phyloP scores from a whole-genome alignment of 495 filamentous ascomycete genomes.

The Penicillium desertorum region DNA sequence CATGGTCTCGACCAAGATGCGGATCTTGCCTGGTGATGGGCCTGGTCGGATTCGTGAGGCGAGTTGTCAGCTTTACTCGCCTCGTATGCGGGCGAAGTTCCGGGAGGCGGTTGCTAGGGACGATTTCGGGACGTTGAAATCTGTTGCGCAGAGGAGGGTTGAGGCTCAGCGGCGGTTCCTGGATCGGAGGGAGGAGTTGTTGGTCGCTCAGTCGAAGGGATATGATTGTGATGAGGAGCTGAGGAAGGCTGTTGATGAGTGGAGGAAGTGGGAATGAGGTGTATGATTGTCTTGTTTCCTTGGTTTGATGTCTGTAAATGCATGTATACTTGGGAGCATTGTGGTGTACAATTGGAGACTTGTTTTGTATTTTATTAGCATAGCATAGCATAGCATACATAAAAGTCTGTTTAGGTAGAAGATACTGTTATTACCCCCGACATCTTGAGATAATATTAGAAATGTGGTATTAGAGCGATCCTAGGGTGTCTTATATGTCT shows the following conservation, averaged over 20 bases:
- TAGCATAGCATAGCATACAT: slow-evolving; percentile 10
- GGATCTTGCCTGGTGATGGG: slow-evolving; percentile 46
- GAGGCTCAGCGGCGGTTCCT: slow-evolving; percentile 48
- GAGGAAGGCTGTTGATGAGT: slow-evolving; percentile 50
- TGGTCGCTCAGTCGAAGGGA: slow-evolving; percentile 44
- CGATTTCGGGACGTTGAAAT: slow-evolving; percentile 53
- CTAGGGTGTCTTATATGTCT: too few species aligned
- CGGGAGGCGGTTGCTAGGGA: slow-evolving; percentile 54
- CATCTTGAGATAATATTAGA: too few species aligned
- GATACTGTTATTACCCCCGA: not conserved
- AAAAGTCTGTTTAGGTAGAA: not conserved
- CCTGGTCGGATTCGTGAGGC: slow-evolving; percentile 49
- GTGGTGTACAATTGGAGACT: slow-evolving; percentile 12
- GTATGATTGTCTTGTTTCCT: slow-evolving; percentile 1
- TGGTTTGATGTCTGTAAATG: slow-evolving; percentile 2
- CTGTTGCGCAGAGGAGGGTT: slow-evolving; percentile 38
- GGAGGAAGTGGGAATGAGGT: slow-evolving; percentile 54
- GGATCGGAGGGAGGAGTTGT: slow-evolving; percentile 43
- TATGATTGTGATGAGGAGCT: slow-evolving; percentile 50
- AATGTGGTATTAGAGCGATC: too few species aligned
- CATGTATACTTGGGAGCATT: slow-evolving; percentile 12
- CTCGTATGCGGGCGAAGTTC: slow-evolving; percentile 69
- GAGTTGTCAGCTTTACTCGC: slow-evolving; percentile 72
- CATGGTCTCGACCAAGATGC: slow-evolving; percentile 51
- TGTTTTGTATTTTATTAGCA: slow-evolving; percentile 10